phyloP scores from a whole-genome alignment of 163 green algal genomes.

The Chlorella variabilis region DNA sequence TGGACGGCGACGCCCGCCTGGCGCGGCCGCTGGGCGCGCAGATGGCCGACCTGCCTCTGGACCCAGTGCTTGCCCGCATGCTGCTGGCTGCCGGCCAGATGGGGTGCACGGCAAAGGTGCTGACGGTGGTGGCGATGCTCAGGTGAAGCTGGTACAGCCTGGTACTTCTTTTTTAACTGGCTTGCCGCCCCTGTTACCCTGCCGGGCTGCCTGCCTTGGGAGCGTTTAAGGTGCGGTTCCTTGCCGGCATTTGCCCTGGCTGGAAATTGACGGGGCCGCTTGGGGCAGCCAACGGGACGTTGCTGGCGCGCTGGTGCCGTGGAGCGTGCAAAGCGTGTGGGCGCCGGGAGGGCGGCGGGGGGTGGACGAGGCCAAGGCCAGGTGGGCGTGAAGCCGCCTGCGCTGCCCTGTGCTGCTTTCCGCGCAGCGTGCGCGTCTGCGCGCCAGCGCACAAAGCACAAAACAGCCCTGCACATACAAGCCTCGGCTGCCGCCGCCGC shows the following conservation, averaged over 20 bases:
- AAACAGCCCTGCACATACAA: conserved; percentile 49
- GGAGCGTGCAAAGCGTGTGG: conserved; percentile 92
- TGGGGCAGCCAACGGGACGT: conserved; percentile 44
- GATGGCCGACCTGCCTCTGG: conserved; percentile 97
- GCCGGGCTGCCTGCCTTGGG: no score
- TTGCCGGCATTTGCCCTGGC: no score
- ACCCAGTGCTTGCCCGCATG: conserved; percentile 87
- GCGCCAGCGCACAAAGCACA: no score
- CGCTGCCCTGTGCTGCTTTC: background rate
- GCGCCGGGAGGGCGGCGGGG: conserved; percentile 47
- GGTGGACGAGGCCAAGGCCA: conserved; percentile 65
- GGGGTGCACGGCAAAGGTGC: conserved; percentile 86
- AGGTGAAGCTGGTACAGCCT: no score
- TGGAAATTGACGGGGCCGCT: background rate
- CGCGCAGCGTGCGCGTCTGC: background rate
- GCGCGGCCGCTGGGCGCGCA: conserved; percentile 63
- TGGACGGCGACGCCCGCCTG: conserved; percentile 79
- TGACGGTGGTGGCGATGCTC: conserved; percentile 97
- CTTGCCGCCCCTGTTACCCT: no score
- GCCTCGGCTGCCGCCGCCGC: conserved; percentile 86
- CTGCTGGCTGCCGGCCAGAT: conserved; percentile 65
- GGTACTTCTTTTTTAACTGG: background rate
- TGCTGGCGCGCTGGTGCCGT: conserved; percentile 94
- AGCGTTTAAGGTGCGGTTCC: background rate
- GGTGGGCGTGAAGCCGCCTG: conserved; percentile 25